Percentiles rank a stretch among this genome's conserved stretches.
Conservation (phyloP, 2,329 filamentous ascomycete species). For the Dactylellina cionopaga region DNA sequence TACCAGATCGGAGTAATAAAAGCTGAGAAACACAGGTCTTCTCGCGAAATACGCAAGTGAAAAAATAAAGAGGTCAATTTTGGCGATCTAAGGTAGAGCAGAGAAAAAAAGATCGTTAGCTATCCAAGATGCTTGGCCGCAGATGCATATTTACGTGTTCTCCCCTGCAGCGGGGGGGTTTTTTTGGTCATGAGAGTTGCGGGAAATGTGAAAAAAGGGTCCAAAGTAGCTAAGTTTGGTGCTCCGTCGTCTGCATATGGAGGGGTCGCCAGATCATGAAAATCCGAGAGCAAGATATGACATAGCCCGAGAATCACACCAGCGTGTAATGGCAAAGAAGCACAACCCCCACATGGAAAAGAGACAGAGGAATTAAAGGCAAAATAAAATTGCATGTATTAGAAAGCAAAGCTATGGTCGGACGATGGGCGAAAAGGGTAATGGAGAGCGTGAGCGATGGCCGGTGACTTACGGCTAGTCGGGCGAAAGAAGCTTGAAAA, state of each 20-base stretch:
- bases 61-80: background rate
- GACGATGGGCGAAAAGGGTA: conserved; percentile 7
- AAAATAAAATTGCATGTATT: background rate
- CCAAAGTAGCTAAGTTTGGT: background rate
- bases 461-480: conserved; percentile 31
- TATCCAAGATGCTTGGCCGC: too few relatives aligned
- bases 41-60: background rate
- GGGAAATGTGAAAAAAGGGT: background rate
- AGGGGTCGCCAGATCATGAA: conserved; percentile 41
- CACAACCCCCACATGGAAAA: background rate
- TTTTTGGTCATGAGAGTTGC: background rate
- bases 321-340: conserved; percentile 9
- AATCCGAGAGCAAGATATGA: conserved; percentile 34
- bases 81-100: background rate
- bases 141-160: conserved; percentile 21
- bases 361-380: background rate
- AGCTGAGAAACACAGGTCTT: background rate
- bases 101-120: conserved; percentile 5
- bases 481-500: background rate
- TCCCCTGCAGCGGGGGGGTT: conserved; percentile 8
- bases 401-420: background rate
- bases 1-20: background rate
- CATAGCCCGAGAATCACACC: conserved; percentile 51
- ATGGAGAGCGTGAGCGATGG: conserved; percentile 36
- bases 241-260: too few relatives aligned